These are phyloP conservation scores for Xylariaceae sp. DNA, from an alignment of 2,329 filamentous ascomycete genomes.

Conservation along the genomic window DNA sequence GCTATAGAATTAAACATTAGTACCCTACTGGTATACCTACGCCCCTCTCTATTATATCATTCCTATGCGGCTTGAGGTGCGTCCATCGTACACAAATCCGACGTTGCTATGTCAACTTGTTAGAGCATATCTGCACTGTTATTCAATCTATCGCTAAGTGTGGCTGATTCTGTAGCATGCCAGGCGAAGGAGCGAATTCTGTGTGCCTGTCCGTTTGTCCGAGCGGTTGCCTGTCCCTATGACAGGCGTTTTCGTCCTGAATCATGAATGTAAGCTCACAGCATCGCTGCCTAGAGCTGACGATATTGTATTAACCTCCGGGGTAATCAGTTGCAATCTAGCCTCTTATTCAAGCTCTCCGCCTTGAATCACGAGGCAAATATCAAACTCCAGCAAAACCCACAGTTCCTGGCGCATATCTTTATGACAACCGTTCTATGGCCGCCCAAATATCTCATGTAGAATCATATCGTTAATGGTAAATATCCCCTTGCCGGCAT, in stretches of 20 bases:
- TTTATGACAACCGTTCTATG: conserved; percentile 8
- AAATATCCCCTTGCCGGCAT: not conserved
- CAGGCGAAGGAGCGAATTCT: not conserved
- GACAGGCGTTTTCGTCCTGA: not conserved
- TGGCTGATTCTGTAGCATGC: conserved; percentile 5
- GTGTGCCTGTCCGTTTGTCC: not conserved
- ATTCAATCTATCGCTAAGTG: not conserved
- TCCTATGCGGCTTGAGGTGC: not conserved
- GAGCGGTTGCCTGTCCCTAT: not conserved
- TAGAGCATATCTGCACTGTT: not conserved
- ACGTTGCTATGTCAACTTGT: not conserved
- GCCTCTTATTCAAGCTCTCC: conserved; percentile 2
- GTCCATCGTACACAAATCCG: not conserved
- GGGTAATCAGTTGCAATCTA: not conserved
- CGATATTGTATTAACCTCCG: not conserved
- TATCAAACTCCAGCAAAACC: conserved; percentile 6
- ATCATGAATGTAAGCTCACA: conserved; percentile 2
- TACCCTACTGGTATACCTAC: not conserved
- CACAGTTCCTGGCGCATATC: conserved; percentile 1
- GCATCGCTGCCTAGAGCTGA: not conserved
- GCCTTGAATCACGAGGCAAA: conserved; percentile 1
- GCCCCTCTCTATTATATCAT: not conserved
- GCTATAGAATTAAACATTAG: not conserved
- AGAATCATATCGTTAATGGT: conserved; percentile 6
- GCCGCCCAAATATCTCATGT: conserved; percentile 17